Percentiles rank a stretch among this genome's conserved stretches.
Evolutionary conservation across 78 protist species (phyloP).

Genomic region (Dictyostelium brefeldianum): DNA sequence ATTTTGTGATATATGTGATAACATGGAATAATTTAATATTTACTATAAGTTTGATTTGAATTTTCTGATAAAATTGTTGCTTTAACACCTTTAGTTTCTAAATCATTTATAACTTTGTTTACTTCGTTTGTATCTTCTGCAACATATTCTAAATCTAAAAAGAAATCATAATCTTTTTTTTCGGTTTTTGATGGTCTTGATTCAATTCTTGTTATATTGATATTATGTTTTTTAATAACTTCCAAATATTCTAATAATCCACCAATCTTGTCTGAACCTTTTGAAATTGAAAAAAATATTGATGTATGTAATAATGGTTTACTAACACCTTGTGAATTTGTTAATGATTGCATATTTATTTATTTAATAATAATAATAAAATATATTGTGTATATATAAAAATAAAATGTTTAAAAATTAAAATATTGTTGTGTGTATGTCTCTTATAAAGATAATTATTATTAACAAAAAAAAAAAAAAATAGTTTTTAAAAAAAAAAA

Average conservation of each 20-base stretch:
- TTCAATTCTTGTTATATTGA: constrained; percentile 77
- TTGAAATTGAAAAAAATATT: constrained; percentile 47
- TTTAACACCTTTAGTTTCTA: constrained; percentile 26
- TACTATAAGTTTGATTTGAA: constrained; percentile 9
- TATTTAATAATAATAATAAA: neutral
- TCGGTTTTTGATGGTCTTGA: constrained; percentile 80
- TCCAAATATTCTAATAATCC: constrained; percentile 41
- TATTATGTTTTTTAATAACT: constrained; percentile 27
- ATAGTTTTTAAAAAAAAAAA: too few species aligned
- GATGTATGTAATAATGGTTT: constrained; percentile 8
- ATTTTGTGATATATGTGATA: too few species aligned
- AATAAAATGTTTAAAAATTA: too few species aligned
- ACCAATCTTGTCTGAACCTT: constrained; percentile 45
- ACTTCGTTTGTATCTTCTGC: neutral
- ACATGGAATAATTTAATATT: too few species aligned
- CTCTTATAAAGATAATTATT: too few species aligned
- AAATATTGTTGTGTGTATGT: too few species aligned
- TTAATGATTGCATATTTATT: neutral
- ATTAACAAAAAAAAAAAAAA: too few species aligned
- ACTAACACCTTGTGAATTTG: neutral
- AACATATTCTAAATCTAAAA: constrained; percentile 68
- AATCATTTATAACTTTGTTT: constrained; percentile 10
- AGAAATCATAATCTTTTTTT: constrained; percentile 71
- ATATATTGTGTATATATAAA: too few species aligned
- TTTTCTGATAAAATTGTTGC: constrained; percentile 30